These are phyloP conservation scores for Porpolomopsis calyptriformis DNA, from an alignment of 768 basidiomycete genomes.

Conservation along the genomic window DNA sequence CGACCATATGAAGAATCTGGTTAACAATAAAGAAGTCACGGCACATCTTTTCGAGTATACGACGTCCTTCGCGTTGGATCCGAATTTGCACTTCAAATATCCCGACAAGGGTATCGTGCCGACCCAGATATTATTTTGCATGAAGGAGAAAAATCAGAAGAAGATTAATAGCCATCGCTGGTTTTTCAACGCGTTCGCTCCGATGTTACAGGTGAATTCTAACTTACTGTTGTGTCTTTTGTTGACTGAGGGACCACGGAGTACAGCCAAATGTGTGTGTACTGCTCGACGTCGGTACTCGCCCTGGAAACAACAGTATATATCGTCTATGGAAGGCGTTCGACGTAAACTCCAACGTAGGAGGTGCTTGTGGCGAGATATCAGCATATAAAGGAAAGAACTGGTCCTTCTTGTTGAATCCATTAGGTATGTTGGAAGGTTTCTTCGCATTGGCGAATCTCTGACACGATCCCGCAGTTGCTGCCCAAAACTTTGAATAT, in stretches of 20 bases:
- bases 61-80: conserved; percentile 67
- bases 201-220: conserved; percentile 65
- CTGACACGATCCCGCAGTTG: conserved; percentile 36
- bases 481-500: conserved; percentile 95
- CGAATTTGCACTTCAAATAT: conserved; percentile 73
- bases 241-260: conserved; percentile 1
- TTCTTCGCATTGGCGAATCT: neutral
- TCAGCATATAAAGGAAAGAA: conserved; percentile 85
- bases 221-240: neutral
- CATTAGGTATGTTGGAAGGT: conserved; percentile 47
- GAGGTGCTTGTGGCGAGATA: conserved; percentile 96
- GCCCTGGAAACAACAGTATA: conserved; percentile 77
- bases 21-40: conserved; percentile 61
- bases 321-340: conserved; percentile 96
- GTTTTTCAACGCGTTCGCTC: conserved; percentile 93
- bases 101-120: conserved; percentile 91
- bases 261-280: conserved; percentile 81
- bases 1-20: conserved; percentile 48
- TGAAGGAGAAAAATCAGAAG: conserved; percentile 92
- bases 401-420: conserved; percentile 75
- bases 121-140: conserved; percentile 85
- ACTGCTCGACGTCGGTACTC: conserved; percentile 88
- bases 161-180: conserved; percentile 96
- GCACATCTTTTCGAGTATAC: conserved; percentile 78
- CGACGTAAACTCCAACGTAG: conserved; percentile 85